Base-by-base conservation (phyloP, 2,329 filamentous ascomycete genomes). In the Venturiaceae sp. region DNA sequence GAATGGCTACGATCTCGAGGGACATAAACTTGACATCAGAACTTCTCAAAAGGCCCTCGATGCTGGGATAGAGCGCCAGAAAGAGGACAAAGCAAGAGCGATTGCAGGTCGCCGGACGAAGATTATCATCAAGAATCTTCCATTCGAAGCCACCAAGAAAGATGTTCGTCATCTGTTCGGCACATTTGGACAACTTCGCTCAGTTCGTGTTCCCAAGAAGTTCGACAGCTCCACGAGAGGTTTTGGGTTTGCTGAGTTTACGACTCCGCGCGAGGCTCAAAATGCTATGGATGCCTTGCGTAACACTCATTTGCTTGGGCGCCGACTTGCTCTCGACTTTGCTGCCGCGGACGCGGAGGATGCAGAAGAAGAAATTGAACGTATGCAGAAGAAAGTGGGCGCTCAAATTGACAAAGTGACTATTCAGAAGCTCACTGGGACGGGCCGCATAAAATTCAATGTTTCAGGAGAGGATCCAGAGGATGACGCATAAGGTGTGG, bases 71-170 rank as follows among this genome's bases (percentile, higher is more conserved):
- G 89, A 95, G 73, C 83, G 88, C 64, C 84, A 87, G 63, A 87
- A 86, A 64, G 87, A 92, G 64, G 91, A 97, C 68, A 84, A 82
- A 63, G 85, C 87, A 55, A 95, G 91, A 79, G 95, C 92, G 73
- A 75, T 83, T 55, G 85, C 88, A 26, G 82, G 82, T 16, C 83
- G 85, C 69, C 83, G 84, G 64, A 96, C 92, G 53, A 97, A 97
- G 80, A 87, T 99, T 68, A 86, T 97, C 73, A 87, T 99, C 77
- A 99, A 97, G 80, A 99, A 99, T 77, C 77, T 99, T 73, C 92
- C 94, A 21, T 99, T 99, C 77, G 90, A 97, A 76, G 87, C 89
- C 53, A 87, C 85, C 57, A 96, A 96, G 78, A 94, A 95, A 72
- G 94, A 99, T 70, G 81, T 99, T 60, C 84, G 90, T 62, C 80